Base-by-base conservation (phyloP, 2,329 filamentous ascomycete genomes). In the Coniella lustricola region DNA sequence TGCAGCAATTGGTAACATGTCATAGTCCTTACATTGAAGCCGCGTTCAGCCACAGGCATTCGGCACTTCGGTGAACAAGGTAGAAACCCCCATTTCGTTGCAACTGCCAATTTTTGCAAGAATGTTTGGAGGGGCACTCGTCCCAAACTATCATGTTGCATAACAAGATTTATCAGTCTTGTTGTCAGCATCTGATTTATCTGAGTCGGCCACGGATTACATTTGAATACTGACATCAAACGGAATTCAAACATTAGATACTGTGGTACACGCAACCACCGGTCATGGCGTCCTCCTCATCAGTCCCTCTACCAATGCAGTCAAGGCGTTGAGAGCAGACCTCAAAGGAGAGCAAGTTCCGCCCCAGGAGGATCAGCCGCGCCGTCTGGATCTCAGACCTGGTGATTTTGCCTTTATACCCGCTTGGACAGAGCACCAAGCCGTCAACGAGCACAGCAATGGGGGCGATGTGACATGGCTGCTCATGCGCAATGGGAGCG, bases 351-450 rank as follows among this genome's bases (percentile, higher is more conserved):
- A 52, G 36, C 32, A 45, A 8, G 38, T 43, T 18, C 33, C 38
- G 9, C 34, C n/a, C 13, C 74, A 79, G 12, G 74, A 73, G 40
- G 67, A 67, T 31, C 66, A 71, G 25, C 61, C 73, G 1, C 75
- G 75, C 52, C 73, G 75, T 31, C 73, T 84, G 53, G 67, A 76
- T 16, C 69, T 89, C 7, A 63, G 64, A 1, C 71, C 78, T 0
- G 84, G 85, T 0, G 84, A 87, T 61, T 88, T 85, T 62, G 82
- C 82, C 3, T 72, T 86, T 47, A 75, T 88, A 12, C 84, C 84
- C 0, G 77, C 82, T 0, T 86, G 76, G 72, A 78, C 79, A 0
- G 83, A 88, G 61, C 82, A 88, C 64, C 82, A 87, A 61, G 75
- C 83, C 46, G 68, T 82, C 17, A 88, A 88, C 57, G 76, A 85